Evolutionary conservation across 106 monocot species (phyloP).

Genomic region (Agapanthus africanus): DNA sequence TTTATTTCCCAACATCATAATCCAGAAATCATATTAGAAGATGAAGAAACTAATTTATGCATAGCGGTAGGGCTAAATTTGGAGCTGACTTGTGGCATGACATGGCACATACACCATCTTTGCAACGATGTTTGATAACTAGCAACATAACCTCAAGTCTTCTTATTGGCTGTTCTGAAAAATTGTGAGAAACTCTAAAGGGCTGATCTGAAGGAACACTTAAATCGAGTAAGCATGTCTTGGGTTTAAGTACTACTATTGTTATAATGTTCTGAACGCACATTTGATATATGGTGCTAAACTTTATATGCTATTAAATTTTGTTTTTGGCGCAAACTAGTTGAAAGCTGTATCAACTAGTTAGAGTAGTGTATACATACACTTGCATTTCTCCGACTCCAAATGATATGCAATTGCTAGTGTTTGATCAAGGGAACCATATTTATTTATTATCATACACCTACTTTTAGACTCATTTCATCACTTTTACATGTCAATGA

Average conservation of each 20-base stretch:
- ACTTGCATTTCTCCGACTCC: background rate
- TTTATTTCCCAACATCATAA: too few species aligned
- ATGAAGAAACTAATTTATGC: too few species aligned
- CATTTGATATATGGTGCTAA: background rate
- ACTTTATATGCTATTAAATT: background rate
- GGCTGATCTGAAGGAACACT: too few species aligned
- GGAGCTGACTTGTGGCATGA: too few species aligned
- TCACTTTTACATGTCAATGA: background rate
- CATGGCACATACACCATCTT: too few species aligned
- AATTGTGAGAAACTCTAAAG: too few species aligned
- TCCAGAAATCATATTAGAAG: too few species aligned
- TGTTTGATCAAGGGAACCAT: background rate
- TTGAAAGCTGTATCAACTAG: background rate
- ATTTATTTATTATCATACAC: background rate
- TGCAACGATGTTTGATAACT: too few species aligned
- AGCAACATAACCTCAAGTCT: too few species aligned
- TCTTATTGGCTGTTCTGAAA: too few species aligned
- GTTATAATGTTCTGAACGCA: background rate
- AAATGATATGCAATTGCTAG: background rate
- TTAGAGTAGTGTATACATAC: background rate
- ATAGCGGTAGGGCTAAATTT: too few species aligned
- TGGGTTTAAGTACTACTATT: background rate
- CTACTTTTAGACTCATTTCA: background rate
- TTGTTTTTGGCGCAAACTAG: background rate
- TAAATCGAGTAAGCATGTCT: background rate